Conservation (phyloP, 495 filamentous ascomycete species). For the Lasiosphaeriaceae sp. region DNA sequence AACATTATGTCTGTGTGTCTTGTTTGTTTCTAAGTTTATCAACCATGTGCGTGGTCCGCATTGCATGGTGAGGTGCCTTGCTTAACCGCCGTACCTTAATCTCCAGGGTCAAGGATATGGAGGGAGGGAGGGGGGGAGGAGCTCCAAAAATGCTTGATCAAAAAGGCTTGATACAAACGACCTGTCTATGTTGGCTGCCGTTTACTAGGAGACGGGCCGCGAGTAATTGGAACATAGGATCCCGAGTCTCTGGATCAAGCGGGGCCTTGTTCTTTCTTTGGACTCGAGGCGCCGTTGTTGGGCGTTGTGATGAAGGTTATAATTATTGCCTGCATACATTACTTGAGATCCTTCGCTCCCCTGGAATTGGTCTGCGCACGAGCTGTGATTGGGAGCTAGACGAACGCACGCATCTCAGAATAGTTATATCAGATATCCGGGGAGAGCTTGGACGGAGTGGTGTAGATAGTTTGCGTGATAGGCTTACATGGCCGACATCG, state of each 20-base stretch:
- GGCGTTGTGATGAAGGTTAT: not conserved
- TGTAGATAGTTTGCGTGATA: no score
- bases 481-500: no score
- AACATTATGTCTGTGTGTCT: not conserved
- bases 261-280: not conserved
- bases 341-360: not conserved
- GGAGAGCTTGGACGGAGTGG: not conserved
- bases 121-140: not conserved
- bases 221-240: not conserved
- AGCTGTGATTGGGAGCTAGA: not conserved
- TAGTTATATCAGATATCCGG: not conserved
- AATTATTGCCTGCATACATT: not conserved
- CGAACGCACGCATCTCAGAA: not conserved
- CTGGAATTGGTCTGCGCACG: not conserved
- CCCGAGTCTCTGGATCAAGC: not conserved
- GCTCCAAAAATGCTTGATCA: no score
- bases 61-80: slow-evolving; percentile 8
- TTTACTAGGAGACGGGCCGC: no score
- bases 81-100: slow-evolving; percentile 12
- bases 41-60: slow-evolving; percentile 3
- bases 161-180: no score
- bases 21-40: slow-evolving; percentile 15
- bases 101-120: not conserved
- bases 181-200: no score
- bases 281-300: not conserved